Base-by-base conservation (phyloP, 441 rosid species). In the Aquilaria agallochum region DNA sequence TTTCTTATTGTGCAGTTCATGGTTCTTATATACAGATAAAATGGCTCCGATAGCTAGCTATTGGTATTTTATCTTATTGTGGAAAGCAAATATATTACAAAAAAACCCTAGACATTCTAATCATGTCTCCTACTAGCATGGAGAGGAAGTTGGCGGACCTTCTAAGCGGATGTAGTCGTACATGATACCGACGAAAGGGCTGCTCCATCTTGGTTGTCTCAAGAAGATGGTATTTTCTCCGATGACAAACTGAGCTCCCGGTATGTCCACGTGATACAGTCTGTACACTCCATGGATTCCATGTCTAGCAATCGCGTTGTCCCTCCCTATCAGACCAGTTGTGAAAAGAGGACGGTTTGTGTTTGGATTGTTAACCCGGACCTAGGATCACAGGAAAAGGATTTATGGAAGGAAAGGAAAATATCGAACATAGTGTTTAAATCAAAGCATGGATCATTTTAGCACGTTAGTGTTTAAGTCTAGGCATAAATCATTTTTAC, bases 151-250 rank as follows among this genome's bases (percentile, higher is more conserved):
- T 6, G 69, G 71, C 68, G 94, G 74, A 44, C 84, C 87, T 84
- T 94, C 98, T 7, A 94, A 78, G 30, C 97, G 96, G 67, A 94
- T 80, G 62, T 91, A 94, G 69, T 94, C 98, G 55, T 91, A 94
- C 93, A 94, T 87, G 49, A 89, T 66, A 15, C 95, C 97, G 58
- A 83, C 87, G 58, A 85, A 94, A 15, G 94, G 89, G 61, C 81
- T 77, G 11, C 50, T 64, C 68, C 80, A 68, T 52, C 79, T 76
- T 60, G 95, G 82, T 68, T 87, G 99, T 58, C 69, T 84, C 62
- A 94, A 60, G 76, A 85, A 91, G 58, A 94, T 75, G 34, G 83
- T 83, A 68, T 94, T 94, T 48, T 80, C 78, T 31, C 91, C 95
- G 54, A 67, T 68, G 53, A 75, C 67, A 66, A 88, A 59, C 73